Percentiles rank a stretch among this genome's conserved stretches.
These are phyloP conservation scores for Mycosphaerella sp. DNA, from an alignment of 2,329 filamentous ascomycete species.

Conservation along the genomic window DNA sequence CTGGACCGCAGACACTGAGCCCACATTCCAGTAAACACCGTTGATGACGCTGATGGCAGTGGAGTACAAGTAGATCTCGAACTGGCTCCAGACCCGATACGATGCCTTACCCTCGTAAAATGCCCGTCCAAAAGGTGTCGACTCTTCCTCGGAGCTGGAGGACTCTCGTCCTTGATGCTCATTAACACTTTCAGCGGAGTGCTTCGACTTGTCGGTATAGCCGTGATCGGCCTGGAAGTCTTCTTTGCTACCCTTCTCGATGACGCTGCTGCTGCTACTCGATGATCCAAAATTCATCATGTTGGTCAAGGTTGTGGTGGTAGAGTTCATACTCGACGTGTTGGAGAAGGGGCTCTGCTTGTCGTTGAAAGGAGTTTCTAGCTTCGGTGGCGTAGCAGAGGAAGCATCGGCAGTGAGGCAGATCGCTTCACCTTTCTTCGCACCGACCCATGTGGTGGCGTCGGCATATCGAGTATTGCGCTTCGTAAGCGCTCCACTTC, in stretches of 20 bases:
- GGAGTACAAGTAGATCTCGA: constrained; percentile 48
- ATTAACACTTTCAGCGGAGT: background rate
- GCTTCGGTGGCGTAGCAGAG: background rate
- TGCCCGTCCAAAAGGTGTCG: constrained; percentile 49
- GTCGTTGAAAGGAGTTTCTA: constrained; percentile 14
- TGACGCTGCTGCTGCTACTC: constrained; percentile 12
- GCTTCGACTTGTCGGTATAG: constrained; percentile 2
- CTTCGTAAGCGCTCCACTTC: constrained; percentile 48
- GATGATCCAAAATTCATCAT: constrained; percentile 20
- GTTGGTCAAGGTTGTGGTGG: constrained; percentile 25
- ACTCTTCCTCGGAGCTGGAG: constrained; percentile 1
- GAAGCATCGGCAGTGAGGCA: constrained; percentile 35
- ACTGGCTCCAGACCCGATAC: constrained; percentile 46
- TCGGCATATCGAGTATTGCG: constrained; percentile 42
- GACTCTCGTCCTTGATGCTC: background rate
- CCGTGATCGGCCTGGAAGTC: constrained; percentile 5
- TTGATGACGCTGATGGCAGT: constrained; percentile 43
- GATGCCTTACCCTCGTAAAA: constrained; percentile 49
- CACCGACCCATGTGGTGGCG: constrained; percentile 48
- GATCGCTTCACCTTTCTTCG: constrained; percentile 47
- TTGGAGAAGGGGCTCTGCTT: constrained; percentile 10
- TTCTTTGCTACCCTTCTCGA: constrained; percentile 7
- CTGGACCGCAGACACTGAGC: constrained; percentile 45
- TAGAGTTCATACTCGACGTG: constrained; percentile 24
- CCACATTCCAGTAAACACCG: constrained; percentile 48